Evolutionary conservation across 2,329 filamentous ascomycete species (phyloP), one percentile per base, ranked within the genome.

Genomic region (Sporothrix schenckii): DNA sequence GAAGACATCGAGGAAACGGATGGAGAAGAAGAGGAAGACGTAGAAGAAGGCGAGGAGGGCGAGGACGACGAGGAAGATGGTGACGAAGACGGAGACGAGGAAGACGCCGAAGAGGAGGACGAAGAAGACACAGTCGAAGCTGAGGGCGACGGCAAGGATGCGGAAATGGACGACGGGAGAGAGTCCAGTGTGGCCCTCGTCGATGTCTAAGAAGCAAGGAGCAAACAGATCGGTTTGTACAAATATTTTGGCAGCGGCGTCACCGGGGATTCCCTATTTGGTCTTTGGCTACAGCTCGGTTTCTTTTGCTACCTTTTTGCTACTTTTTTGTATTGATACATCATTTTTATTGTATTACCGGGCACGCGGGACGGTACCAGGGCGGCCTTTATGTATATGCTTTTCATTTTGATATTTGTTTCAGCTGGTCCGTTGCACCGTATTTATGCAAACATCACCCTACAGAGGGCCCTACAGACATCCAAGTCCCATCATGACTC

Each of bases 31-130:
- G 72, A 71, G 4, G 72, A 71, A 2, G 71, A 71, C 16, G 70
- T 16, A 6, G 77, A 77, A 3, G 77, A 77, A 9, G 77, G 65
- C 10, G 53, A 66, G 39, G 60, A 69, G 16, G 52, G 16, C 52
- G 39, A 41, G n/a, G 52, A 41, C 5, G 52, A 27, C 4, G 52
- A 60, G 44, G 77, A 69, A n/a, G n/a, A n/a, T n/a, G n/a, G n/a
- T 19, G 54, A 60, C 24, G 67, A 71, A 19, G 56, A 53, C 1
- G 69, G 21, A 4, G 69, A 72, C 19, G 70, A 73, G 10, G 71
- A 60, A 4, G 72, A 69, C 16, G 72, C 58, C 14, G 73, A 69
- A 21, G 72, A 63, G 14, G 73, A 71, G 1, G 49, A 50, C 5
- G 49, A 50, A 10, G 49, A 50, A 5, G 56, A 61, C 34, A 63